phyloP scores from a whole-genome alignment of 2,329 filamentous ascomycete species.

The Pseudogymnoascus sp. region DNA sequence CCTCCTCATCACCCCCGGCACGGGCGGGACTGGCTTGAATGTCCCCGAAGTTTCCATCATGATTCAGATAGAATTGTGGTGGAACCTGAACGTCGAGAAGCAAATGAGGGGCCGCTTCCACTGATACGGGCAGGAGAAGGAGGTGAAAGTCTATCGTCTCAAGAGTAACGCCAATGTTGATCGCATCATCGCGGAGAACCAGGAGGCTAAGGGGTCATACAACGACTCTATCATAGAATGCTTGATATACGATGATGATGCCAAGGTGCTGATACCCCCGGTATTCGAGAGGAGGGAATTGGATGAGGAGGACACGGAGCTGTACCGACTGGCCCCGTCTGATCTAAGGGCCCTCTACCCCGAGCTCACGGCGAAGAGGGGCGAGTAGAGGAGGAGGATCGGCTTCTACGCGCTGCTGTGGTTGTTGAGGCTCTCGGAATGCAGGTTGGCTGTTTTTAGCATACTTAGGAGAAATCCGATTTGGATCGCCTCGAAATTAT shows the following conservation, averaged over 20 bases:
- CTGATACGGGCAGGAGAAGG: background rate
- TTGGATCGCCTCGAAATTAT: no score
- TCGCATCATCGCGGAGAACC: background rate
- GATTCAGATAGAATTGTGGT: background rate
- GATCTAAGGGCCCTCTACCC: background rate
- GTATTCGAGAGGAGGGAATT: background rate
- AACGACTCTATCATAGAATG: background rate
- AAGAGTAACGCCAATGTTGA: background rate
- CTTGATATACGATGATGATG: background rate
- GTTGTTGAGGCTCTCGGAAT: no score
- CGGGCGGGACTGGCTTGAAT: background rate
- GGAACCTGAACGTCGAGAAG: background rate
- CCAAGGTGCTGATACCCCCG: background rate
- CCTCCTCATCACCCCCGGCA: background rate
- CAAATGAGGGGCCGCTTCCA: background rate
- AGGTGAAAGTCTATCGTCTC: background rate
- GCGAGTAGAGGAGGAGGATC: no score
- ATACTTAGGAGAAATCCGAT: no score
- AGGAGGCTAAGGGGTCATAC: background rate
- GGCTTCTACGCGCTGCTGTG: no score
- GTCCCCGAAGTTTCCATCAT: background rate
- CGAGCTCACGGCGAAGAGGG: background rate
- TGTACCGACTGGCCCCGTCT: background rate
- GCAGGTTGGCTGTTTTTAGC: no score
- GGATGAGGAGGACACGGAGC: background rate